These are phyloP conservation scores for Millerozyma acaciae DNA, from an alignment of 805 yeast genomes.

Conservation along the genomic window DNA sequence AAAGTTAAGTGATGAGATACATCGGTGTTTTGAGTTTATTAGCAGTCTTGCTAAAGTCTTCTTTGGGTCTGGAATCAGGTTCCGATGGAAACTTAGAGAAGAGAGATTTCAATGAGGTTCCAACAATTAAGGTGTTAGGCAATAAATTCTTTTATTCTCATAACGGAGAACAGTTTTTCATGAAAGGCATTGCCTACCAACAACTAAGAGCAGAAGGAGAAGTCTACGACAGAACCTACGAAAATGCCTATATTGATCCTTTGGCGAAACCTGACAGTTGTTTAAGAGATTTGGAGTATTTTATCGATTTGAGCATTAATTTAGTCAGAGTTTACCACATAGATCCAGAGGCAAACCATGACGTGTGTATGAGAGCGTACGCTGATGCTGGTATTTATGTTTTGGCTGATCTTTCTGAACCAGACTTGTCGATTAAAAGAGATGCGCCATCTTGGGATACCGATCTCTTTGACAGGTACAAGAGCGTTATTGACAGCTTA, in stretches of 20 bases:
- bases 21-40: too few species aligned
- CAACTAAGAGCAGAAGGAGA: slow-evolving; percentile 50
- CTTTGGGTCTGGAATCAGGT: too few species aligned
- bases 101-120: neutral
- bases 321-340: slow-evolving; percentile 84
- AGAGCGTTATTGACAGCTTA: slow-evolving; percentile 31
- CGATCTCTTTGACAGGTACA: slow-evolving; percentile 26
- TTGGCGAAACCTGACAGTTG: slow-evolving; percentile 68
- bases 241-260: slow-evolving; percentile 61
- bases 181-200: slow-evolving; percentile 88
- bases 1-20: too few species aligned
- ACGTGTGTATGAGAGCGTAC: slow-evolving; percentile 69
- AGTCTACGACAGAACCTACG: slow-evolving; percentile 14
- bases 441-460: slow-evolving; percentile 33
- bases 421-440: slow-evolving; percentile 30
- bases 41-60: too few species aligned
- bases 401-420: slow-evolving; percentile 34
- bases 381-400: slow-evolving; percentile 34
- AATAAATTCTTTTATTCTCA: slow-evolving; percentile 71
- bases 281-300: slow-evolving; percentile 77
- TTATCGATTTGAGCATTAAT: slow-evolving; percentile 65
- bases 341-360: slow-evolving; percentile 68
- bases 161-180: slow-evolving; percentile 78
- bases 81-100: neutral
- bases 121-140: slow-evolving; percentile 65